Percentiles rank a stretch among this genome's conserved stretches.
These are phyloP conservation scores for Canavalia gladiata DNA, from an alignment of 306 rosid genomes.

Conservation along the genomic window DNA sequence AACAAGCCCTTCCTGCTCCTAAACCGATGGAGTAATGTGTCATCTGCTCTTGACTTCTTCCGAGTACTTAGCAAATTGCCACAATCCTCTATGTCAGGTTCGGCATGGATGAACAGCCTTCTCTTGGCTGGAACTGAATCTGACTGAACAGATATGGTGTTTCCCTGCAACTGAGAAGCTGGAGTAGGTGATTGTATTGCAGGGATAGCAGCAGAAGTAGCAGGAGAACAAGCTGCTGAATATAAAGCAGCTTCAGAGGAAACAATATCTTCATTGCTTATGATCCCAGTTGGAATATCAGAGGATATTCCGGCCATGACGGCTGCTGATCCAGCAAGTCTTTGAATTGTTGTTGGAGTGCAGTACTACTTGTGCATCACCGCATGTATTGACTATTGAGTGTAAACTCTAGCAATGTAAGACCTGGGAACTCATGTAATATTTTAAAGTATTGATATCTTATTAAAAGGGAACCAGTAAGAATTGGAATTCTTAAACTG, in stretches of 20 bases:
- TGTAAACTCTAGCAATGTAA: not conserved
- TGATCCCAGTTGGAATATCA: slow-evolving; percentile 65
- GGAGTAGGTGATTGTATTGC: slow-evolving; percentile 23
- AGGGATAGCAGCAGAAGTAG: not conserved
- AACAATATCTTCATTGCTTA: slow-evolving; percentile 73
- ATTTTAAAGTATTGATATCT: not conserved
- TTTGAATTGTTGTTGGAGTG: slow-evolving; percentile 29
- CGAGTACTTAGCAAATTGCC: slow-evolving; percentile 44
- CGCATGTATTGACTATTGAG: not conserved
- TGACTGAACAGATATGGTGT: slow-evolving; percentile 54
- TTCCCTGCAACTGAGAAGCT: slow-evolving; percentile 24
- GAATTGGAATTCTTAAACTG: slow-evolving; percentile 19
- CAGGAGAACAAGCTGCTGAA: too few species aligned
- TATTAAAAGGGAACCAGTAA: not conserved
- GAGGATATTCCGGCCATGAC: slow-evolving; percentile 61
- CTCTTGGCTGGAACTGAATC: slow-evolving; percentile 59
- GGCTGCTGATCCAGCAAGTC: slow-evolving; percentile 44
- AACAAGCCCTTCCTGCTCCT: slow-evolving; percentile 72
- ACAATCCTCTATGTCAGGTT: slow-evolving; percentile 74
- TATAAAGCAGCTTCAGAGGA: slow-evolving; percentile 51
- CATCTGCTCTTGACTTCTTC: slow-evolving; percentile 56
- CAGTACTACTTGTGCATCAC: not conserved
- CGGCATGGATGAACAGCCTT: slow-evolving; percentile 43
- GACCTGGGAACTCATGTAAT: not conserved
- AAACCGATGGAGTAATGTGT: slow-evolving; percentile 61